Evolutionary conservation across 2,329 filamentous ascomycete species (phyloP), one percentile per base, ranked within the genome.

Genomic region (Pseudocercospora cruenta): DNA sequence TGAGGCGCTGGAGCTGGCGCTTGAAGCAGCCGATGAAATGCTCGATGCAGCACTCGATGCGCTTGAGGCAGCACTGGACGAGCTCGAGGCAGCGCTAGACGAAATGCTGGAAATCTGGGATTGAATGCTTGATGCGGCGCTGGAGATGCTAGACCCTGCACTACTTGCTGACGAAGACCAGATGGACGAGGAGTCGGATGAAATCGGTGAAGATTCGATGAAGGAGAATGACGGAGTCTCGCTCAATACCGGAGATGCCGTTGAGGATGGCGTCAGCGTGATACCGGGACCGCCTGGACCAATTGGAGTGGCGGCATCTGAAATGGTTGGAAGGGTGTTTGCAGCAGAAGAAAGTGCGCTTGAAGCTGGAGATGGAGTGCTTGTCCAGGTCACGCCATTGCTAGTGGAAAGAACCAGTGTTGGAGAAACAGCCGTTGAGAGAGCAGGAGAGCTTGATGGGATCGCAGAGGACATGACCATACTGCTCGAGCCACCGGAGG

Each of bases 341-440:
- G 10, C 33, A 19, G 31, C 22, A 4, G 28, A 33, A 3, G 55
- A 1, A 19, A 8, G 1, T 43, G 39, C 16, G 16, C 39, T 43
- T 10, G 55, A 58, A 43, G 55, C 28, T 22, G 28, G 55, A 19
- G 55, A 58, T 22, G 19, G 31, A 10, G 63, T 61, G 45, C 53
- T 65, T 2, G 63, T 65, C 21, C 19, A 51, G 6, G 59, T 66
- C 24, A 66, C 45, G 14, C 55, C 59, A 39, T 55, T 51, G 47
- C 57, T 60, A 14, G 45, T 43, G 6, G 57, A 60, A 10, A 43
- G 14, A 28, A 55, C 9, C 4, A 58, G n/a, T 19, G 55, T 62
- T 45, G 49, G 19, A 36, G 54, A 59, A 10, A 39, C 43, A 1
- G 64, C 61, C 14, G 55, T 60, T 3, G 60, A 63, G 21, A 61